These are phyloP conservation scores for Saprolegnia parasitica DNA, from an alignment of 352 stramenopile species.

Conservation along the genomic window DNA sequence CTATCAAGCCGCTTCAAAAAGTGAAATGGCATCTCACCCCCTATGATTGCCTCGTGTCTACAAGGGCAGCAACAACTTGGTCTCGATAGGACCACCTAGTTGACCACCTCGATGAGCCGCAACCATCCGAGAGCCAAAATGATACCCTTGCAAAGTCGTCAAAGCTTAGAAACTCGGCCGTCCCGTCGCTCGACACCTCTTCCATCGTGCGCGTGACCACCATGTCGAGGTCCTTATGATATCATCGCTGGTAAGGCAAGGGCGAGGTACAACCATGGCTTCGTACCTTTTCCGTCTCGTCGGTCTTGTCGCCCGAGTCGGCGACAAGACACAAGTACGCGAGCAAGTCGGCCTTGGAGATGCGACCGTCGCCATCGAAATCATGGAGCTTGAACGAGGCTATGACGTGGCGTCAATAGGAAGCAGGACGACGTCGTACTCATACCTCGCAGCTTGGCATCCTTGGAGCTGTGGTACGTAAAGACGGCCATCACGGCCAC, in stretches of 20 bases:
- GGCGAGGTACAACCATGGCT: not conserved
- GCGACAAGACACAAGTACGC: conserved; percentile 24
- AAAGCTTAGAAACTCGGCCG: conserved; percentile 19
- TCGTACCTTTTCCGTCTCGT: conserved; percentile 24
- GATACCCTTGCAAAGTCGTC: conserved; percentile 26
- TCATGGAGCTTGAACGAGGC: conserved; percentile 28
- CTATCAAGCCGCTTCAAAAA: too few species aligned
- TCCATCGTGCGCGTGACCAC: conserved; percentile 16
- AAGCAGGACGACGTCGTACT: not conserved
- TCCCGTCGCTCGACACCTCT: conserved; percentile 20
- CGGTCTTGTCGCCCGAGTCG: conserved; percentile 9
- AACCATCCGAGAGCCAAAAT: not conserved
- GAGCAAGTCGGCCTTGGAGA: conserved; percentile 23
- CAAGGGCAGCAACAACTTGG: conserved; percentile 13
- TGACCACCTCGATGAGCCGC: not conserved
- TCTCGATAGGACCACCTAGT: conserved; percentile 25
- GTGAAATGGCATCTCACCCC: too few species aligned
- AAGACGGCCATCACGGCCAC: conserved; percentile 22
- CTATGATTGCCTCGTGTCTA: too few species aligned
- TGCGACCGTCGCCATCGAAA: conserved; percentile 15
- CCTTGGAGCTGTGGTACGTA: conserved; percentile 21
- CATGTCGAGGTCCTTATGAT: conserved; percentile 22
- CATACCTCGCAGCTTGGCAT: conserved; percentile 21
- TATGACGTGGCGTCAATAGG: not conserved
- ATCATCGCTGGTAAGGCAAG: too few species aligned